A percentile compares a stretch with the other conserved stretches of the same genome.
Conservation (phyloP, 1,139 yeast species). For the Geotrichum siamense region DNA sequence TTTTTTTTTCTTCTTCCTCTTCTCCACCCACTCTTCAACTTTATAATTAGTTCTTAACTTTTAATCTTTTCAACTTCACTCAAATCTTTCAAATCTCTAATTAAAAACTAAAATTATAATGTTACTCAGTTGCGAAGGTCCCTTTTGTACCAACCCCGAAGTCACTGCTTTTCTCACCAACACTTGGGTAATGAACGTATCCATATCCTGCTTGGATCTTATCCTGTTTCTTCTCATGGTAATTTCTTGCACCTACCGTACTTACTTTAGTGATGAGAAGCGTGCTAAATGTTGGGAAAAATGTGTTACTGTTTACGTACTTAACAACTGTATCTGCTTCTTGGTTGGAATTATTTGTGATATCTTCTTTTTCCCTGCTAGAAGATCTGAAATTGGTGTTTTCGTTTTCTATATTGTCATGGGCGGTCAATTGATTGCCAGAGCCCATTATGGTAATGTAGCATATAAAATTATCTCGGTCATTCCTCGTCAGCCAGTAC, state of each 20-base stretch:
- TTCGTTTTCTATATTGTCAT: conserved; percentile 1
- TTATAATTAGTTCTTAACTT: no score
- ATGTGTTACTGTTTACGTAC: conserved; percentile 1
- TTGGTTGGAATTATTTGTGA: not conserved
- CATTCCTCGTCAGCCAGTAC: not conserved
- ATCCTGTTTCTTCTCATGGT: no score
- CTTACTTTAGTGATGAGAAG: not conserved
- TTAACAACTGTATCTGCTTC: conserved; percentile 1
- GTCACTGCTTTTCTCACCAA: no score
- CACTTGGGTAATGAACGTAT: not conserved
- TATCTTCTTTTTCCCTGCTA: not conserved
- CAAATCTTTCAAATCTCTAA: no score
- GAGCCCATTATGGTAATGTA: not conserved
- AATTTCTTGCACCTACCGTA: not conserved
- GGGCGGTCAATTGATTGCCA: conserved; percentile 4
- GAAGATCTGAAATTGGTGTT: not conserved
- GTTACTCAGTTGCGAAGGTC: no score
- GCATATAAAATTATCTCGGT: not conserved
- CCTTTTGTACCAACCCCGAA: no score
- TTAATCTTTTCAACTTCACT: no score
- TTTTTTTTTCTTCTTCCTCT: no score
- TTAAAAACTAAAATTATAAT: no score
- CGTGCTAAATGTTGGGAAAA: conserved; percentile 6
- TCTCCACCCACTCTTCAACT: no score
- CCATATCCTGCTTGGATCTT: no score